A percentile compares a stretch with the other conserved stretches of the same genome.
phyloP scores from a whole-genome alignment of 495 filamentous ascomycete species.

The Penicillium roqueforti region DNA sequence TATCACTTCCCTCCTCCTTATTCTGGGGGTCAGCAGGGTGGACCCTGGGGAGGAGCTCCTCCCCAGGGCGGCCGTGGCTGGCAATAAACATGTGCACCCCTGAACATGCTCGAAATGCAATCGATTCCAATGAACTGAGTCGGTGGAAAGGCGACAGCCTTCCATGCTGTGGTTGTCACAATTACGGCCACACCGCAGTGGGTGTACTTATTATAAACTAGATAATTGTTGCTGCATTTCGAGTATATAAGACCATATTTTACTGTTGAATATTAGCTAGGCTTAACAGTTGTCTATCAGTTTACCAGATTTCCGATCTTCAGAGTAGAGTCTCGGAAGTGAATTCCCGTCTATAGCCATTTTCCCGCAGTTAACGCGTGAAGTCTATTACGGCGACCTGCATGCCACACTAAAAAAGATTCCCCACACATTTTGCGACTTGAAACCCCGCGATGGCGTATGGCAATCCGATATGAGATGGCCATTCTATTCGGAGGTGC shows the following conservation, averaged over 20 bases:
- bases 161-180: background rate
- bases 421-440: conserved; percentile 3
- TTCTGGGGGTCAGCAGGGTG: conserved; percentile 20
- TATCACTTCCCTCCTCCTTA: conserved; percentile 40
- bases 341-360: background rate
- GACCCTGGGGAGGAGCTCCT: conserved; percentile 18
- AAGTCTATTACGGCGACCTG: conserved; percentile 1
- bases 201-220: background rate
- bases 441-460: conserved; percentile 25
- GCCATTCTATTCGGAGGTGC: background rate
- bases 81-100: conserved; percentile 14
- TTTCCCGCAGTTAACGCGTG: conserved; percentile 10
- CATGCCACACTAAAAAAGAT: background rate
- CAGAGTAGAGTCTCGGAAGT: too few relatives aligned
- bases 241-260: background rate
- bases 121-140: background rate
- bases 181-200: background rate
- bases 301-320: too few relatives aligned
- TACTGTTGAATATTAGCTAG: too few relatives aligned
- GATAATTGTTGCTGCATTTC: background rate
- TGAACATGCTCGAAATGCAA: background rate
- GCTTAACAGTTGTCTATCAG: too few relatives aligned
- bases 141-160: background rate
- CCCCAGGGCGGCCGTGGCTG: conserved; percentile 23
- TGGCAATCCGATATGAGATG: conserved; percentile 7